phyloP scores from a whole-genome alignment of 192 early-diverging fungal genomes.

The Phlyctochytrium bullatum region DNA sequence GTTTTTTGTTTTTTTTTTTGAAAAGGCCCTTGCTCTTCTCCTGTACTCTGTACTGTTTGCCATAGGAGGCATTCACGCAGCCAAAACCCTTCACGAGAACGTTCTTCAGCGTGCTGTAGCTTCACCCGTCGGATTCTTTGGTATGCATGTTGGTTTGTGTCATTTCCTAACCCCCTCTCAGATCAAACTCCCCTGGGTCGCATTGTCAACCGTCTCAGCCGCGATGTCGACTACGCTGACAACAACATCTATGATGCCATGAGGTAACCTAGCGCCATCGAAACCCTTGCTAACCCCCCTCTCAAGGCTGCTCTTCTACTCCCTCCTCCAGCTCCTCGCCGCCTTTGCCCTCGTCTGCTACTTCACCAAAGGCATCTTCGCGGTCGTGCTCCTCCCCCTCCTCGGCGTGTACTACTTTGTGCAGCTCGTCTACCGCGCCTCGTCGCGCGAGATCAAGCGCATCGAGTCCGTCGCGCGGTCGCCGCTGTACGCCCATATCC shows the following conservation, averaged over 20 bases:
- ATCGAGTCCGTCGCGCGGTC: slow-evolving; percentile 31
- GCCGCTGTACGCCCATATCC: slow-evolving; percentile 47
- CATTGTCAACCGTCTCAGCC: slow-evolving; percentile 57
- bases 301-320: slow-evolving; percentile 15
- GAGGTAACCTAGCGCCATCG: not conserved
- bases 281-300: not conserved
- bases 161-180: not conserved
- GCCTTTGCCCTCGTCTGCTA: slow-evolving; percentile 9
- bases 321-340: slow-evolving; percentile 12
- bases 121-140: slow-evolving; percentile 73
- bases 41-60: slow-evolving; percentile 54
- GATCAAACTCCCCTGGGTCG: slow-evolving; percentile 66
- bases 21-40: slow-evolving; percentile 54
- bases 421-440: slow-evolving; percentile 15
- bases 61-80: slow-evolving; percentile 48
- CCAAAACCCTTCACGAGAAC: slow-evolving; percentile 62
- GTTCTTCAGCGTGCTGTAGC: slow-evolving; percentile 62
- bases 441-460: slow-evolving; percentile 32
- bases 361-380: slow-evolving; percentile 12
- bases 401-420: slow-evolving; percentile 18
- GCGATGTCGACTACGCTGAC: slow-evolving; percentile 61
- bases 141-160: slow-evolving; percentile 6
- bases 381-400: slow-evolving; percentile 24
- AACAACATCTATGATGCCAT: slow-evolving; percentile 42
- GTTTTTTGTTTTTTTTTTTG: slow-evolving; percentile 55